Conservation (phyloP, 2,329 filamentous ascomycete genomes). For the Scopulariopsis brevicaulis region DNA sequence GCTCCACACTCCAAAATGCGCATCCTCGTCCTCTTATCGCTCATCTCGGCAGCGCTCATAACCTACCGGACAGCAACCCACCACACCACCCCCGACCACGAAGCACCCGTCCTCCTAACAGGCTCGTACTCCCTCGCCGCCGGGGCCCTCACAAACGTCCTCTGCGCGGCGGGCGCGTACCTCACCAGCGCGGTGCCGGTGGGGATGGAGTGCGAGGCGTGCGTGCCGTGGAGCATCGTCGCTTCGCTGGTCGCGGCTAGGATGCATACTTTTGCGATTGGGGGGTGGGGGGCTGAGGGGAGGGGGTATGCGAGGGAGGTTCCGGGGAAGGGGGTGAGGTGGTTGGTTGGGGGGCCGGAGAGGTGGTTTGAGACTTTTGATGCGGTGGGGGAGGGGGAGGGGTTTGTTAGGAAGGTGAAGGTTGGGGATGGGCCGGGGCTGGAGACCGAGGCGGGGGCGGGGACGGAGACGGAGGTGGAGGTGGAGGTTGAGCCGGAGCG, state of each 20-base stretch:
- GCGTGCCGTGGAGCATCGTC: slow-evolving; percentile 3
- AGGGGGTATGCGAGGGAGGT: slow-evolving; percentile 1
- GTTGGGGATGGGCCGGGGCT: not conserved
- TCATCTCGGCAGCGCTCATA: slow-evolving; percentile 2
- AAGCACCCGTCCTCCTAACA: not conserved
- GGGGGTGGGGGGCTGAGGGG: not conserved
- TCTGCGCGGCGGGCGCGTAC: slow-evolving; percentile 1
- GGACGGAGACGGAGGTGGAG: not conserved
- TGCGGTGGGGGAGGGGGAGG: not conserved
- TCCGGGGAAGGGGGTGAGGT: not conserved
- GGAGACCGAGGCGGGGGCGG: not conserved
- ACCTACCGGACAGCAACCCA: slow-evolving; percentile 2
- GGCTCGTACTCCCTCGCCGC: slow-evolving; percentile 1
- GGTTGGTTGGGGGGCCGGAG: slow-evolving; percentile 2
- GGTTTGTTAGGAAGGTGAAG: not conserved
- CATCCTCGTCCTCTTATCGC: slow-evolving; percentile 1
- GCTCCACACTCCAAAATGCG: not conserved
- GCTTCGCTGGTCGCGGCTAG: not conserved
- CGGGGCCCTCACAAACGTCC: not conserved
- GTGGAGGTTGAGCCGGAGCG: not conserved
- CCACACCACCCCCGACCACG: not conserved
- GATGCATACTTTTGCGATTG: not conserved
- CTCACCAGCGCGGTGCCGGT: not conserved
- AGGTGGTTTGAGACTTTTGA: slow-evolving; percentile 4
- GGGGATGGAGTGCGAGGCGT: slow-evolving; percentile 5